phyloP scores from a whole-genome alignment of 169 alveolate genomes.

The Plasmodium knowlesi region DNA sequence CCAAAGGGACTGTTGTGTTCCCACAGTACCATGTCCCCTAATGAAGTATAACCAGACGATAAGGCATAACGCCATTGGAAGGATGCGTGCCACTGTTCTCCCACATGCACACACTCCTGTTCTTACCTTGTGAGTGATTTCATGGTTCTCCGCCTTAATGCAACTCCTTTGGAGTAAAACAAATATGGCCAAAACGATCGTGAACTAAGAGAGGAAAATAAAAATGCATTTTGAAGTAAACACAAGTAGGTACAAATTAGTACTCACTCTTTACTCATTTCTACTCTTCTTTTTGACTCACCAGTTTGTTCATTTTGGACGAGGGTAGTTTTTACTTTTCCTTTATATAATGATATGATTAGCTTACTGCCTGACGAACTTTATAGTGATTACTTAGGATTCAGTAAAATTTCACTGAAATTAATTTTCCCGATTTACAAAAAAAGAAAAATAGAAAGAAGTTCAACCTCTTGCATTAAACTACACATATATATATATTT shows the following conservation, averaged over 20 bases:
- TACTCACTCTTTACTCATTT: background rate
- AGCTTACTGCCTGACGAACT: background rate
- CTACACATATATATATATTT: background rate
- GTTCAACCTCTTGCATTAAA: background rate
- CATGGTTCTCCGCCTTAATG: constrained; percentile 19
- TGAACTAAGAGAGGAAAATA: background rate
- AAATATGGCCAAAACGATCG: constrained; percentile 10
- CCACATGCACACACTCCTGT: background rate
- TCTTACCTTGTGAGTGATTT: constrained; percentile 51
- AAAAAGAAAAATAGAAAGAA: background rate
- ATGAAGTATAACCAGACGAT: background rate
- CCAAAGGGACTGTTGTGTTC: background rate
- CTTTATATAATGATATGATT: background rate
- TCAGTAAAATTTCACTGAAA: background rate
- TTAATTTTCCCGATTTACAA: background rate
- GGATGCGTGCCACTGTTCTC: background rate
- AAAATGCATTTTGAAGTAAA: background rate
- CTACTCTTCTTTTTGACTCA: background rate
- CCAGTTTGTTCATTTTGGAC: constrained; percentile 41
- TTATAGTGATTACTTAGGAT: background rate
- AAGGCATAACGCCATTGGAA: background rate
- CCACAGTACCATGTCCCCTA: background rate
- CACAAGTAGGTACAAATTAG: background rate
- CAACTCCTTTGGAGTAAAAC: background rate
- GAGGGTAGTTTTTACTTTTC: background rate